Evolutionary conservation across 108 stramenopile genomes (phyloP).

Genomic region (Cyclotella distinguenda): DNA sequence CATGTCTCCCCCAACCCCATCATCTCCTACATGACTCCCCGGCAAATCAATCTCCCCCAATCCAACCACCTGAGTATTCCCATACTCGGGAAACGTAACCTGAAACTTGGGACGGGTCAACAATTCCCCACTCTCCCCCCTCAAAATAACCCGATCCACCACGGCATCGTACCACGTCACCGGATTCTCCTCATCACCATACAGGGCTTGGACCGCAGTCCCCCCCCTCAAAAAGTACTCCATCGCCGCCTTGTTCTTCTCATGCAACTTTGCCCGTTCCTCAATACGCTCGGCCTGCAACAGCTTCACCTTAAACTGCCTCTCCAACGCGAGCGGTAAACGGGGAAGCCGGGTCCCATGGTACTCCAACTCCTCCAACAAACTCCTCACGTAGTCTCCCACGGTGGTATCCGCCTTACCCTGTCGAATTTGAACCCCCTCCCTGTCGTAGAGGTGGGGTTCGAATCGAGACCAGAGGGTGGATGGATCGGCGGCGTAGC

Average conservation of each 20-base stretch:
- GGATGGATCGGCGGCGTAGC: constrained; percentile 88
- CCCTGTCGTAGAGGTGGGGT: constrained; percentile 90
- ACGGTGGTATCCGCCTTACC: constrained; percentile 64
- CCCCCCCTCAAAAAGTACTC: constrained; percentile 74
- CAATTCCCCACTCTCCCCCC: constrained; percentile 55
- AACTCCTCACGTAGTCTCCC: constrained; percentile 70
- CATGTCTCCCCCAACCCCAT: constrained; percentile 11
- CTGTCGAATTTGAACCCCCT: constrained; percentile 61
- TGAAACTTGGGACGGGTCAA: constrained; percentile 76
- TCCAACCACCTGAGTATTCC: constrained; percentile 85
- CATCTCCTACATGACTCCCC: constrained; percentile 22
- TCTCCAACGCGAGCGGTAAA: constrained; percentile 86
- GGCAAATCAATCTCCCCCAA: constrained; percentile 89
- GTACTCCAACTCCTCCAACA: constrained; percentile 86
- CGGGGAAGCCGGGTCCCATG: constrained; percentile 93
- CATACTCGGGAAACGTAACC: constrained; percentile 96
- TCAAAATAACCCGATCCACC: constrained; percentile 79
- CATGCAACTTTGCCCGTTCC: constrained; percentile 80
- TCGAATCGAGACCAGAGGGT: constrained; percentile 83
- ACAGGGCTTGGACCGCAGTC: constrained; percentile 79
- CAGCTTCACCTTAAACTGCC: constrained; percentile 90
- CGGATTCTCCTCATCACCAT: constrained; percentile 96
- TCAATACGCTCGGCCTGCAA: constrained; percentile 87
- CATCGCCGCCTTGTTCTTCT: constrained; percentile 52
- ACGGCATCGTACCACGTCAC: constrained; percentile 95